Evolutionary conservation across 73 alveolate genomes (phyloP).

Genomic region (Vitrella brassicaformis): DNA sequence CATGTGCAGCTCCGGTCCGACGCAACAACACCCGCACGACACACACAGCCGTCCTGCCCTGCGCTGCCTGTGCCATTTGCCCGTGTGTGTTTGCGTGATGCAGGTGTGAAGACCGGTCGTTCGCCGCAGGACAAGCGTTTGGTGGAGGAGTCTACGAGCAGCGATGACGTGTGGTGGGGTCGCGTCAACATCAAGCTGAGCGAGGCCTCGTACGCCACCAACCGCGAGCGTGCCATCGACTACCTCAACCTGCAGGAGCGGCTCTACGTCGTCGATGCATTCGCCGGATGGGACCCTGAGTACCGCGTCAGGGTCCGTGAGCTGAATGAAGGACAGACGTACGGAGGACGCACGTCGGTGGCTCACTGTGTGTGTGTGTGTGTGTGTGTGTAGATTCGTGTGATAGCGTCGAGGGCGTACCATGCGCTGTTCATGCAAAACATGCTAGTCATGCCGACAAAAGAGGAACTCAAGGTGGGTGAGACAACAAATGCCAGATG

Average conservation of each 20-base stretch:
- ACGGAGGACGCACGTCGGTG: constrained; percentile 49
- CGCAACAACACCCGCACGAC: no score
- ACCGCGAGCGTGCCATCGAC: constrained; percentile 69
- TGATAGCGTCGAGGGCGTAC: constrained; percentile 64
- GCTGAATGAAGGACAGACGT: constrained; percentile 33
- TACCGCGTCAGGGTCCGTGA: constrained; percentile 62
- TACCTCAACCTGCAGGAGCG: constrained; percentile 49
- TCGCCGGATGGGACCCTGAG: constrained; percentile 88
- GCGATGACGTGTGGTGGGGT: constrained; percentile 78
- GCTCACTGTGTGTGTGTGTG: constrained; percentile 18
- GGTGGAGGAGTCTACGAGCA: constrained; percentile 57
- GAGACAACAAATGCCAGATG: no score
- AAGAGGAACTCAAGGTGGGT: constrained; percentile 50
- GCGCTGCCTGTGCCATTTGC: no score
- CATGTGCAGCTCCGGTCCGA: constrained; percentile 13
- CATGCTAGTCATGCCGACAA: constrained; percentile 78
- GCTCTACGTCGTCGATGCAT: constrained; percentile 76
- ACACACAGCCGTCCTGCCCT: no score
- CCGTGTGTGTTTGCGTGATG: no score
- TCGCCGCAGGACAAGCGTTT: constrained; percentile 76
- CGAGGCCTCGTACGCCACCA: constrained; percentile 52
- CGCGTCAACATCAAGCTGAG: constrained; percentile 59
- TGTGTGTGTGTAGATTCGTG: no score
- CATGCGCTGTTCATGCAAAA: constrained; percentile 91
- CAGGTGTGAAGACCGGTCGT: constrained; percentile 65